These are phyloP conservation scores for Clohesyomyces aquaticus DNA, from an alignment of 495 filamentous ascomycete genomes.

Conservation along the genomic window DNA sequence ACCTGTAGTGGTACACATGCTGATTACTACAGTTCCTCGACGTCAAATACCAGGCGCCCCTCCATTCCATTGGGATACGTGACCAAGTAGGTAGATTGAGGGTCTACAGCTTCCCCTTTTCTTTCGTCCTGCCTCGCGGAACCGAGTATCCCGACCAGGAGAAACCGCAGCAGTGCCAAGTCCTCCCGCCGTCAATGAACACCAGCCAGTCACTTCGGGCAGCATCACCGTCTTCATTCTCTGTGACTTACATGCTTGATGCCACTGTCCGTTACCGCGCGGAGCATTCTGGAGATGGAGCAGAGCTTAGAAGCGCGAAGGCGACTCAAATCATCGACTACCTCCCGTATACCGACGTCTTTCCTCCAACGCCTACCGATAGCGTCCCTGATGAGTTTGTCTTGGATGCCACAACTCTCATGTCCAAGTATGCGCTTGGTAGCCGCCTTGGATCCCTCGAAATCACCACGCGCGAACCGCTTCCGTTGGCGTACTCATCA, in stretches of 20 bases:
- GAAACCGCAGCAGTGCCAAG: conserved; percentile 1
- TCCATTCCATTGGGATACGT: not conserved
- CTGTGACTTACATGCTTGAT: conserved; percentile 5
- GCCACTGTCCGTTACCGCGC: conserved; percentile 1
- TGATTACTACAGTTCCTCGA: conserved; percentile 12
- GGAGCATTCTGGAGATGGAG: conserved; percentile 8
- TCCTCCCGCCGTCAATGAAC: not conserved
- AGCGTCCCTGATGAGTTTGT: conserved; percentile 14
- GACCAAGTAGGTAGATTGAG: not conserved
- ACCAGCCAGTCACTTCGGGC: not conserved
- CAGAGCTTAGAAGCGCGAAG: not conserved
- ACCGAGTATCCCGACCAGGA: not conserved
- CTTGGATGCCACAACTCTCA: not conserved
- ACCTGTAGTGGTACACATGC: too few relatives aligned
- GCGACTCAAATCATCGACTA: not conserved
- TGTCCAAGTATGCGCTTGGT: conserved; percentile 18
- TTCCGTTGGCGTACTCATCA: conserved; percentile 7
- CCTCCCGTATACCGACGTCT: conserved; percentile 4
- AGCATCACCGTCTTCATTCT: not conserved
- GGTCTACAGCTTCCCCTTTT: conserved; percentile 8
- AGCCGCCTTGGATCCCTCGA: not conserved
- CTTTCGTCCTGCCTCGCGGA: conserved; percentile 6
- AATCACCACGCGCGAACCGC: conserved; percentile 6
- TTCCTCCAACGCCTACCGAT: conserved; percentile 2
- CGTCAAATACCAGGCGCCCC: conserved; percentile 1